These are phyloP conservation scores for Plenodomus tracheiphilus DNA, from an alignment of 2,329 filamentous ascomycete genomes.

Conservation along the genomic window DNA sequence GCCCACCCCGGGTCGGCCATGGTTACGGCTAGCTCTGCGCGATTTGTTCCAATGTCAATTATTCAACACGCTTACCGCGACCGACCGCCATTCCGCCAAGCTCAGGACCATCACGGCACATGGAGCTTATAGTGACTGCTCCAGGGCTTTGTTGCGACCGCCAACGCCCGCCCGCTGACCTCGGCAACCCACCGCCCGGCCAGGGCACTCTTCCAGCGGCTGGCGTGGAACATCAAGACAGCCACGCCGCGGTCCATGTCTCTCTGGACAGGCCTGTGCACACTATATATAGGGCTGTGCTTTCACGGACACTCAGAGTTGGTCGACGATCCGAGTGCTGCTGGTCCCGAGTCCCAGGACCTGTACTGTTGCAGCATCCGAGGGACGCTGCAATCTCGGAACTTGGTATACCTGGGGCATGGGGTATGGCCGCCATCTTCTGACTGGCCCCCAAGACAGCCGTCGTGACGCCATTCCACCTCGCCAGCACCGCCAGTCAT, in stretches of 20 bases:
- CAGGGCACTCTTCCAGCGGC: neutral
- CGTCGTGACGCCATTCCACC: neutral
- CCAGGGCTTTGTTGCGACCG: neutral
- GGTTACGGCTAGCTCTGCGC: neutral
- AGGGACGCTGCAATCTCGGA: neutral
- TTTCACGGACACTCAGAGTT: too few species aligned
- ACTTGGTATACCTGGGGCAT: neutral
- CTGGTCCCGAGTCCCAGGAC: neutral
- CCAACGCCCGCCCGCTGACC: neutral
- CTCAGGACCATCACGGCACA: neutral
- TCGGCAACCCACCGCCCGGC: neutral
- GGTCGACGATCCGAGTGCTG: too few species aligned
- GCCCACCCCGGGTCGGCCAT: neutral
- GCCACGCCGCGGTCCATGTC: too few species aligned
- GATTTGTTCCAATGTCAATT: neutral
- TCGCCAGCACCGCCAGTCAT: neutral
- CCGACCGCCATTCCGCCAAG: neutral
- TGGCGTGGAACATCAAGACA: too few species aligned
- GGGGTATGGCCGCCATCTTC: neutral
- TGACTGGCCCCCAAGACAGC: neutral
- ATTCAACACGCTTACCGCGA: neutral
- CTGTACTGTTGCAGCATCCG: neutral
- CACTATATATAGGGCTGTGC: too few species aligned
- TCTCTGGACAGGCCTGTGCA: neutral
- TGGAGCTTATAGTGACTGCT: neutral